Base-by-base conservation (phyloP, 1,139 yeast genomes). In the Geotrichum bryndzae region DNA sequence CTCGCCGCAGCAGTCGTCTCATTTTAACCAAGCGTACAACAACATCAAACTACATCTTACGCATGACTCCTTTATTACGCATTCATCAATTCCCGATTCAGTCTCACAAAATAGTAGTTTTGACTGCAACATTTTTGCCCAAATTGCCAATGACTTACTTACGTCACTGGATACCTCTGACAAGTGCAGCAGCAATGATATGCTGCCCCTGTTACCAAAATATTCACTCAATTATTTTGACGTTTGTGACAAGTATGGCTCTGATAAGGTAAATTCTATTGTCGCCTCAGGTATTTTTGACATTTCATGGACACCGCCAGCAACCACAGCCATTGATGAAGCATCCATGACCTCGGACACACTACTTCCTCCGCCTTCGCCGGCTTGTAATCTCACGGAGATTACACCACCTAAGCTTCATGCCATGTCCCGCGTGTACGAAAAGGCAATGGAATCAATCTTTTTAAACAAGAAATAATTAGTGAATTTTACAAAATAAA, bases 221-320 rank as follows among this genome's bases (percentile, higher is more conserved):
- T 59, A 59, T 35, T 15, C 56, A 4, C 33, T 65, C 27, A 58
- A 64, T 52, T 65, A 64, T 56, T 64, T 64, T 23, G 61, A 53
- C 3, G 11, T 57, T n/a, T 65, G 67, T 52, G 56, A 64, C 18
- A 59, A 54, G 15, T 65, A 60, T 18, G 66, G 64, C 10, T 48
- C 64, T 15, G 64, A 62, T 8, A 54, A 60, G 3, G 57, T 65
- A 33, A 61, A 65, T 41, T 60, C 63, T 1, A 29, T 64, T 22
- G 67, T 65, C 8, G 54, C 63, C 15, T 54, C 65, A 2, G 55
- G 62, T 22, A 61, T 65, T 10, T 53, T 65, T 3, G 64, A 65
- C 56, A 57, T 65, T 29, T 45, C 62, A 18, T 65, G 67, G 67
- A 61, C 66, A 1, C 64, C 63, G 3, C 64, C 66, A 5, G 60